Evolutionary conservation across 2,329 filamentous ascomycete species (phyloP).

Genomic region (Penicillium capsulatum): DNA sequence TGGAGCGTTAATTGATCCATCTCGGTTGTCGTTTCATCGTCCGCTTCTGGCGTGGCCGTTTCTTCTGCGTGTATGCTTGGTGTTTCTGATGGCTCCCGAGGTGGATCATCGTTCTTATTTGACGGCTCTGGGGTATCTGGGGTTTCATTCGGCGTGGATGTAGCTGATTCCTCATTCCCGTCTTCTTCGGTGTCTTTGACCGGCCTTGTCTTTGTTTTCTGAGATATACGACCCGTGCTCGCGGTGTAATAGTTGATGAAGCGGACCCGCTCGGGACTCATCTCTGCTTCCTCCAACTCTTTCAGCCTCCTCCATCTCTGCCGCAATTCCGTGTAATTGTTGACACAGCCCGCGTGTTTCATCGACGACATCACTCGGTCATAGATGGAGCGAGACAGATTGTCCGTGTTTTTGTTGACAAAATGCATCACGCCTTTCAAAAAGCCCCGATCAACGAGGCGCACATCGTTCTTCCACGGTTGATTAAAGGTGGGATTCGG

Average conservation of each 20-base stretch:
- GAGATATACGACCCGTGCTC: conserved; percentile 57
- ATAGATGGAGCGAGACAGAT: conserved; percentile 64
- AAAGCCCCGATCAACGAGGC: conserved; percentile 64
- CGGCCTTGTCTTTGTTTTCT: conserved; percentile 41
- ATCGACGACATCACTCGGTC: conserved; percentile 73
- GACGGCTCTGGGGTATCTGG: no score
- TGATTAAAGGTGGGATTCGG: conserved; percentile 66
- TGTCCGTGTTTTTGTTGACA: conserved; percentile 73
- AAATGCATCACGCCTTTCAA: conserved; percentile 65
- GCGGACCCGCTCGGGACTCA: conserved; percentile 49
- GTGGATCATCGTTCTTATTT: no score
- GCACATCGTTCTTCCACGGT: conserved; percentile 69
- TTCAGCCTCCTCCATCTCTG: conserved; percentile 66
- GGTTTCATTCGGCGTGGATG: not conserved
- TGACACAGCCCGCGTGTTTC: conserved; percentile 76
- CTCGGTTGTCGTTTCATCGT: not conserved
- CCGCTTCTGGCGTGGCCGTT: no score
- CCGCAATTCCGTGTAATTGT: conserved; percentile 68
- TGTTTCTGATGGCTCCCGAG: no score
- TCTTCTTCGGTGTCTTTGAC: conserved; percentile 26
- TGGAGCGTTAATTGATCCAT: no score
- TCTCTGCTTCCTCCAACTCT: conserved; percentile 65
- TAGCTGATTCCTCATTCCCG: conserved; percentile 20
- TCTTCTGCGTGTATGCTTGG: no score
- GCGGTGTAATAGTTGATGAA: conserved; percentile 90